phyloP scores from a whole-genome alignment of 495 filamentous ascomycete species.

The Annulohypoxylon nitens region DNA sequence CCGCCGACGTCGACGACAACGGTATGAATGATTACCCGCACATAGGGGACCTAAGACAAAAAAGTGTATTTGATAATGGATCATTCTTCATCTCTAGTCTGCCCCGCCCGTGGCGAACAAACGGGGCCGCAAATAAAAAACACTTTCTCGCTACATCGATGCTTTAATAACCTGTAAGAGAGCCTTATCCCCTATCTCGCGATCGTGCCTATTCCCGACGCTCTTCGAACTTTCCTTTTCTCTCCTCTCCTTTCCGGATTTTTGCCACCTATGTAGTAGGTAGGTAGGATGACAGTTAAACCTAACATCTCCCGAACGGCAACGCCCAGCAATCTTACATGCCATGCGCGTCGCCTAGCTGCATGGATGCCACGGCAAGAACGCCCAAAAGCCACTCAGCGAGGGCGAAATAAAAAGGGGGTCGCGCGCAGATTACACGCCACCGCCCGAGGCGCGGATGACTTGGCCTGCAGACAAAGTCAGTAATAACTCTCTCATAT shows the following conservation, averaged over 20 bases:
- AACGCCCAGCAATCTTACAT: neutral
- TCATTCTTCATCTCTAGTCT: neutral
- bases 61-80: neutral
- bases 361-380: slow-evolving; percentile 3
- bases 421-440: slow-evolving; percentile 37
- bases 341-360: neutral
- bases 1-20: neutral
- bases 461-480: slow-evolving; percentile 53
- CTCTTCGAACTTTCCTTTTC: neutral
- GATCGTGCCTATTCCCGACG: slow-evolving; percentile 1
- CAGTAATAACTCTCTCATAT: neutral
- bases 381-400: neutral
- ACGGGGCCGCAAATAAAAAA: neutral
- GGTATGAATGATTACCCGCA: neutral
- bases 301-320: neutral
- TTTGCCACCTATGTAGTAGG: neutral
- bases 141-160: neutral
- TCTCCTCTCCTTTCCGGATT: neutral
- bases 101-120: neutral
- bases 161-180: neutral
- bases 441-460: slow-evolving; percentile 53
- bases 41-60: neutral
- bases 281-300: neutral
- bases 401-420: neutral
- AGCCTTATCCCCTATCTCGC: neutral